These are phyloP conservation scores for Saccharomycopsis microspora DNA, from an alignment of 805 yeast species.

Conservation along the genomic window DNA sequence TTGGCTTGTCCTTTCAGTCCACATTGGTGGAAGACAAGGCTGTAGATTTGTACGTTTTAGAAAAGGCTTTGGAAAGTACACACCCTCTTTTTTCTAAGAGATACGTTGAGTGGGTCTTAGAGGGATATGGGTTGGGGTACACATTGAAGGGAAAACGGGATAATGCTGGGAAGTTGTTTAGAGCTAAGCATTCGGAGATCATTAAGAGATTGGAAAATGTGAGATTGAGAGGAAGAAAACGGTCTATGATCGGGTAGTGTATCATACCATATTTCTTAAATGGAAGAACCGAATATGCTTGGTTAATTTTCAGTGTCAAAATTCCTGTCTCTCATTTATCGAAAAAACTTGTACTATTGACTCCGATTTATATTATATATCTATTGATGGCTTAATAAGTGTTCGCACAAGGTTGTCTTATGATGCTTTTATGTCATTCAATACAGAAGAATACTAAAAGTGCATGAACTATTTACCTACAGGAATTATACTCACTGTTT, in stretches of 20 bases:
- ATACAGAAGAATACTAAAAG: too few species aligned
- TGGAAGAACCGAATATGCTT: neutral
- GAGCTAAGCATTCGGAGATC: conserved; percentile 34
- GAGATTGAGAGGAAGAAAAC: conserved; percentile 83
- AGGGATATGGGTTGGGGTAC: conserved; percentile 40
- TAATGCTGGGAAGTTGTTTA: conserved; percentile 28
- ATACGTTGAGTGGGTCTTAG: conserved; percentile 60
- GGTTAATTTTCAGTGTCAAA: neutral
- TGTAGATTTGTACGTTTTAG: conserved; percentile 91
- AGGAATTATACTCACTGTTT: neutral
- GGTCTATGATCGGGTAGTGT: conserved; percentile 77
- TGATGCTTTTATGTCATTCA: too few species aligned
- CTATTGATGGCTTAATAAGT: too few species aligned
- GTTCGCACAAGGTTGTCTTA: too few species aligned
- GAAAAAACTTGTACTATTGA: too few species aligned
- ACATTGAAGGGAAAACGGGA: conserved; percentile 22
- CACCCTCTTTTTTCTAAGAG: conserved; percentile 62
- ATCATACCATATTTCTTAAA: neutral
- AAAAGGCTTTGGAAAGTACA: conserved; percentile 83
- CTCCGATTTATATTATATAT: too few species aligned
- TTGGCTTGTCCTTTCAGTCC: conserved; percentile 78
- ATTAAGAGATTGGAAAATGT: conserved; percentile 67
- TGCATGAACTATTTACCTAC: too few species aligned
- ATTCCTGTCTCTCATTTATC: neutral
- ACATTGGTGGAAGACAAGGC: conserved; percentile 83